Evolutionary conservation across 495 filamentous ascomycete species (phyloP), one percentile per base, ranked within the genome.

Genomic region (Penicillium atrosanguineum): DNA sequence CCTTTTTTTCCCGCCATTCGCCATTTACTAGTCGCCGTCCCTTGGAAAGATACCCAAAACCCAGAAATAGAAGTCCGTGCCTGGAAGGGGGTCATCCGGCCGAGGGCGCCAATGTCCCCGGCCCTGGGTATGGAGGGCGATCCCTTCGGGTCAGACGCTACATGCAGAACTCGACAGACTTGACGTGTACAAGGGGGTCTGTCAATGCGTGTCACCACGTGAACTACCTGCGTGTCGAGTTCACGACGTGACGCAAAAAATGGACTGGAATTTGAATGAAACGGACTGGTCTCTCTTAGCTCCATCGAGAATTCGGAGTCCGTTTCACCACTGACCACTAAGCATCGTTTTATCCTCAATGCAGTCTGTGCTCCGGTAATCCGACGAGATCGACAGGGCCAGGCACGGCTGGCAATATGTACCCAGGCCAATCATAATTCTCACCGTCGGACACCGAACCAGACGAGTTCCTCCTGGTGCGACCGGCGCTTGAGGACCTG

Each of bases 241-340:
- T 40, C 8, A 6, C 15, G 37, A 38, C 11, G 36, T 16, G n/a
- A 38, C 15, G 6, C 37, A 8, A 18, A 1, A 1, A 40, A 18
- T 20, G 38, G 16, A 40, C 38, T 7, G 12, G n/a, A 11, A 40
- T 19, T 20, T 62, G 62, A 62, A 65, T 62, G 59, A 45, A n/a
- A 44, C 25, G 50, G 39, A 56, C 40, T 54, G 44, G 43, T 43
- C 26, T 48, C 53, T 52, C 46, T 45, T 43, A 37, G 42, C 34
- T 48, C 55, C 38, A 4, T 18, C 5, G 9, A 40, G 34, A 5
- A 40, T 14, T 40, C 38, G 38, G 38, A 40, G 38, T 14, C 16
- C 38, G 56, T 63, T 51, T 63, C 54, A 63, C 51, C 57, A 63
- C 51, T 26, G 44, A 52, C 47, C 56, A 53, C 45, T 50, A 45